Base-by-base conservation (phyloP, 441 rosid genomes). In the Croton setiger region DNA sequence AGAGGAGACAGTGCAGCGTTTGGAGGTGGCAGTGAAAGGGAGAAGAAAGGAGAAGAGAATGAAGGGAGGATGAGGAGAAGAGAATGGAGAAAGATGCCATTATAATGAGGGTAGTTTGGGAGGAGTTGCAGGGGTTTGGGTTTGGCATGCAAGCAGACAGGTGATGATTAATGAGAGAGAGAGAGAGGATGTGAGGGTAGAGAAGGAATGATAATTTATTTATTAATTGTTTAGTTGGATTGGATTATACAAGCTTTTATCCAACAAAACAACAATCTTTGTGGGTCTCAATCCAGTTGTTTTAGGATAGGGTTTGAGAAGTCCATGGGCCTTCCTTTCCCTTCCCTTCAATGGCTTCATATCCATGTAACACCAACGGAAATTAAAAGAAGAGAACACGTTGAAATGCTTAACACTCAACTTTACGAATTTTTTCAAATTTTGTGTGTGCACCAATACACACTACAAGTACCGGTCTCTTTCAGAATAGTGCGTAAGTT, bases 91-190 rank as follows among this genome's bases (percentile, higher is more conserved):
- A 78, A 74, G 65, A 72, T 63, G 79, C 69, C 83, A 75, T 76
- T 67, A 47, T 75, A 68, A 71, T 63, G 78, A 76, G 80, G 20
- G 73, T 72, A 15, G 75, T 67, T 70, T 20, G 76, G 68, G 72
- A 75, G 78, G 27, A 5, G 27, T 67, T 67, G 57, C 71, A 77
- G 81, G 66, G 77, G 80, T 59, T 78, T 78, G 82, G 84, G 80
- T 59, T 78, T 78, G 82, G 84, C 78, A 78, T 78, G 83, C 75
- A 77, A 75, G 64, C 51, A 84, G 43, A 18, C 63, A 68, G 82
- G 53, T 73, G 79, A 66, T 67, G 67, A 70, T 53, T 76, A 63
- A 45, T 41, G 63, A 13, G 72, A 61, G 44, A 65, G 41, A 61
- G 14, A 23, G 10, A 33, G 63, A 7, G 5, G 60, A n/a, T 13